A percentile compares a stretch with the other conserved stretches of the same genome.
These are phyloP conservation scores for Cyclotella cryptica DNA, from an alignment of 108 stramenopile species.

Conservation along the genomic window DNA sequence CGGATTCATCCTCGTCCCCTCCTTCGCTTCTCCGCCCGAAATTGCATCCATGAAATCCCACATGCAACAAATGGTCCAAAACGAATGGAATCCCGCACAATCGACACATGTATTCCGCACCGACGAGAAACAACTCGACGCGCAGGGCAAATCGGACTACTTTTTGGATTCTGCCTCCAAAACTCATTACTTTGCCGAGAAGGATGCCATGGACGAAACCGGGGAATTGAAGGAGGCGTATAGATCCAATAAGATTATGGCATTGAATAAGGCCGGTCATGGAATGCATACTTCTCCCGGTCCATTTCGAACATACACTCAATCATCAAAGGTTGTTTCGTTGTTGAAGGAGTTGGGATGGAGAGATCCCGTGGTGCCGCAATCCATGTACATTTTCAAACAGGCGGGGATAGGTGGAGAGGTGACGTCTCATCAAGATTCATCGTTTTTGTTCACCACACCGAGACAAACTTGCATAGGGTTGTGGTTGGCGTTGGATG, in stretches of 20 bases:
- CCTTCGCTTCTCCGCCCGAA: slow-evolving; percentile 51
- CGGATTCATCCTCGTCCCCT: slow-evolving; percentile 63
- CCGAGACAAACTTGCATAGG: slow-evolving; percentile 92
- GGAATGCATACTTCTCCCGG: slow-evolving; percentile 79
- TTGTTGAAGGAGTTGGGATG: slow-evolving; percentile 80
- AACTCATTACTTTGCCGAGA: slow-evolving; percentile 90
- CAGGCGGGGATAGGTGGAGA: slow-evolving; percentile 83
- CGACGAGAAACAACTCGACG: slow-evolving; percentile 68
- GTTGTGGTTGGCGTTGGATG: slow-evolving; percentile 94
- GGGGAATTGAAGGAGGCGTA: slow-evolving; percentile 50
- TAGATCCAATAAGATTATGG: slow-evolving; percentile 62
- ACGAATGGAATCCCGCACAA: slow-evolving; percentile 66
- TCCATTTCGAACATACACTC: slow-evolving; percentile 71
- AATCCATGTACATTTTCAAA: slow-evolving; percentile 97
- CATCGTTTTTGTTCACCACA: slow-evolving; percentile 90
- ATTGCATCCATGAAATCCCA: slow-evolving; percentile 64
- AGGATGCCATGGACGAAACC: slow-evolving; percentile 63
- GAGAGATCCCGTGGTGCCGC: slow-evolving; percentile 88
- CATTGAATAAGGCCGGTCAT: slow-evolving; percentile 94
- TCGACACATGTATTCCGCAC: slow-evolving; percentile 78
- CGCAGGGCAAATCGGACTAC: slow-evolving; percentile 81
- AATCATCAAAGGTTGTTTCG: slow-evolving; percentile 58
- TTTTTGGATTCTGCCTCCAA: slow-evolving; percentile 83
- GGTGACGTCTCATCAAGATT: slow-evolving; percentile 94
- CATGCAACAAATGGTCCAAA: slow-evolving; percentile 65